Percentiles rank a stretch among this genome's conserved stretches.
Evolutionary conservation across 179 eudicot genomes (phyloP).

Genomic region (Gypsophila paniculata): DNA sequence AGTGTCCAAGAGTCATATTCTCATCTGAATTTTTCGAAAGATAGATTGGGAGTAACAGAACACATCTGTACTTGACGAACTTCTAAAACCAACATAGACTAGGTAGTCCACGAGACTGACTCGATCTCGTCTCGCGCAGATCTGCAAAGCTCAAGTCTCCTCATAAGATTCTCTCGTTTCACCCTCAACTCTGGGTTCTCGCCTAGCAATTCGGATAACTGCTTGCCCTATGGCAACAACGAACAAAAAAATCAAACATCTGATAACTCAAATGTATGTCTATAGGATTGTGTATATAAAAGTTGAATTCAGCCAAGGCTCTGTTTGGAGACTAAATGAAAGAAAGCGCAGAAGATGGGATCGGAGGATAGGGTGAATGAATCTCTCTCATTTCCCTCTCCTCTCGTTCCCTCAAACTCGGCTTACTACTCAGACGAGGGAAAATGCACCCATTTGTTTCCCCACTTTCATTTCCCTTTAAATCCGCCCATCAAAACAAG

Average conservation of each 20-base stretch:
- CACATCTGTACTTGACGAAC: constrained; percentile 4
- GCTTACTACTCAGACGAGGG: too few species aligned
- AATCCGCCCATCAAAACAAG: too few species aligned
- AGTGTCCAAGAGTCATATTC: too few species aligned
- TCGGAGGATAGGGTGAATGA: too few species aligned
- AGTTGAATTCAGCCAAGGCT: not conserved
- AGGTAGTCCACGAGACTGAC: constrained; percentile 36
- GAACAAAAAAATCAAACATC: not conserved
- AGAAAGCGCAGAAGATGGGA: too few species aligned
- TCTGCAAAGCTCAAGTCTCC: constrained; percentile 51
- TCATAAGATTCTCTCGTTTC: constrained; percentile 42
- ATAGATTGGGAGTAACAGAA: not conserved
- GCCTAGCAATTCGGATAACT: constrained; percentile 42
- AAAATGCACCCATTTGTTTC: too few species aligned
- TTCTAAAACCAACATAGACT: not conserved
- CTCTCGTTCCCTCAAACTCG: too few species aligned
- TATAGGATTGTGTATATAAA: not conserved
- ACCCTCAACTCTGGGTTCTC: constrained; percentile 45
- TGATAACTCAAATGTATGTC: not conserved
- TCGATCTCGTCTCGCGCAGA: constrained; percentile 58
- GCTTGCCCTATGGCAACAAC: constrained; percentile 31
- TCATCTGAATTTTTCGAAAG: too few species aligned
- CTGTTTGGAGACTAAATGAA: too few species aligned
- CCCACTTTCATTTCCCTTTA: too few species aligned
- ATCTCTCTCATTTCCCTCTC: too few species aligned